Conservation (phyloP, 2,329 filamentous ascomycete genomes). For the Aspergillus glaucus region DNA sequence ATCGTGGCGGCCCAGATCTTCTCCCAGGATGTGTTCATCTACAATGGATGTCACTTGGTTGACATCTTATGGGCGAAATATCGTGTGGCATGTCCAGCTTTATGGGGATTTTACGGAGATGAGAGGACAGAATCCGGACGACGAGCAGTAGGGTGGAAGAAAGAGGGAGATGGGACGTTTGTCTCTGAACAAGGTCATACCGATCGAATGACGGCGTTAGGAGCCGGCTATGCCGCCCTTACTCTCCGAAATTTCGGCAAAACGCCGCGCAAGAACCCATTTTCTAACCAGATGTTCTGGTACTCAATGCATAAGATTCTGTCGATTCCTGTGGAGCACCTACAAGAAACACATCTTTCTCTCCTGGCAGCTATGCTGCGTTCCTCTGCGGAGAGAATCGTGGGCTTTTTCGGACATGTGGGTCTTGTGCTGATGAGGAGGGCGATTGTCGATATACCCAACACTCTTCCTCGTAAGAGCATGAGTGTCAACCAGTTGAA, state of each 20-base stretch:
- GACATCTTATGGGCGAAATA: conserved; percentile 87
- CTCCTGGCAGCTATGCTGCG: conserved; percentile 67
- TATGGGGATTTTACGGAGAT: conserved; percentile 75
- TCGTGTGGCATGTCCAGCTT: conserved; percentile 69
- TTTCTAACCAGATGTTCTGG: conserved; percentile 79
- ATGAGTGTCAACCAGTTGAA: conserved; percentile 35
- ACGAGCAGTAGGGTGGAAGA: conserved; percentile 66
- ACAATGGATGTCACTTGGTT: conserved; percentile 62
- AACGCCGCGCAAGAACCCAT: conserved; percentile 63
- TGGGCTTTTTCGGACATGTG: conserved; percentile 73
- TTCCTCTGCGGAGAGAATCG: conserved; percentile 66
- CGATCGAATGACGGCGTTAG: conserved; percentile 77
- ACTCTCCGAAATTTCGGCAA: conserved; percentile 75
- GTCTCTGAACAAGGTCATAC: conserved; percentile 66
- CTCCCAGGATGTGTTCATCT: conserved; percentile 60
- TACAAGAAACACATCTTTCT: conserved; percentile 67
- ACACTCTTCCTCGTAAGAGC: conserved; percentile 23
- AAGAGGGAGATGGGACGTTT: conserved; percentile 52
- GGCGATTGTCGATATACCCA: conserved; percentile 69
- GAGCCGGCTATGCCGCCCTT: conserved; percentile 75
- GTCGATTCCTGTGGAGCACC: conserved; percentile 62
- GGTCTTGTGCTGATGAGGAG: conserved; percentile 64
- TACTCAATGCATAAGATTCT: conserved; percentile 66
- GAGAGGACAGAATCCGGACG: conserved; percentile 67
- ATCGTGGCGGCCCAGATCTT: conserved; percentile 70